These are phyloP conservation scores for Lodderomyces beijingensis DNA, from an alignment of 1,139 yeast genomes.

Conservation along the genomic window DNA sequence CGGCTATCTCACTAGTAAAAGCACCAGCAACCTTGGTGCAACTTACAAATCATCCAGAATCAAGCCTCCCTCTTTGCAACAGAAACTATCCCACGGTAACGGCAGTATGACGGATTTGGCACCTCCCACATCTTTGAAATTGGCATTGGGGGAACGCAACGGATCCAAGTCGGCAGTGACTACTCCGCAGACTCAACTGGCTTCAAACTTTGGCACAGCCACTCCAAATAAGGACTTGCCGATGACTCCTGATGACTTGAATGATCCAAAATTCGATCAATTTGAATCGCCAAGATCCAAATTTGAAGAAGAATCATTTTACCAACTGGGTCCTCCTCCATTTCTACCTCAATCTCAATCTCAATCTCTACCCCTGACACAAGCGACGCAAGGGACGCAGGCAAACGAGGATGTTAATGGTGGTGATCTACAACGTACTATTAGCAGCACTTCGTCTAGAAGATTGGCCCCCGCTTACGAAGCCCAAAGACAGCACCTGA, in stretches of 20 bases:
- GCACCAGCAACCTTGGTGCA: slow-evolving; percentile 13
- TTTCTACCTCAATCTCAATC: neutral
- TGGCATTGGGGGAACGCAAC: slow-evolving; percentile 2
- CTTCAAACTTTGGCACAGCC: slow-evolving; percentile 1
- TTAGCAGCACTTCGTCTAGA: too few species aligned
- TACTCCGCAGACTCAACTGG: neutral
- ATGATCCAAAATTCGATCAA: slow-evolving; percentile 6
- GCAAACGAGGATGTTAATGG: neutral
- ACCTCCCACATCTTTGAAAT: slow-evolving; percentile 12
- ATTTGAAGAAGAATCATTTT: neutral
- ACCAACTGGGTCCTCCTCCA: too few species aligned
- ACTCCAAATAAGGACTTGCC: slow-evolving; percentile 9
- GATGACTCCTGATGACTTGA: slow-evolving; percentile 19
- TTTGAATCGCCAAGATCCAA: slow-evolving; percentile 3
- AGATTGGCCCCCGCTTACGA: slow-evolving; percentile 7
- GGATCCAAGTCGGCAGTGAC: slow-evolving; percentile 1
- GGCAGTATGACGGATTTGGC: slow-evolving; percentile 4
- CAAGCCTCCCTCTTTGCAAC: slow-evolving; percentile 15
- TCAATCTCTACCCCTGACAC: neutral
- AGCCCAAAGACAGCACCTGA: slow-evolving; percentile 1
- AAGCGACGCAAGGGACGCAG: neutral
- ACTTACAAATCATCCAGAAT: slow-evolving; percentile 13
- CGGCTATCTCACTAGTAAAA: slow-evolving; percentile 6
- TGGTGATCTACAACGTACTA: slow-evolving; percentile 1
- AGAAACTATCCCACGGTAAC: slow-evolving; percentile 1